Percentiles rank a stretch among this genome's conserved stretches.
Conservation (phyloP, 108 stramenopile species). For the Schizochytrium sp. region DNA sequence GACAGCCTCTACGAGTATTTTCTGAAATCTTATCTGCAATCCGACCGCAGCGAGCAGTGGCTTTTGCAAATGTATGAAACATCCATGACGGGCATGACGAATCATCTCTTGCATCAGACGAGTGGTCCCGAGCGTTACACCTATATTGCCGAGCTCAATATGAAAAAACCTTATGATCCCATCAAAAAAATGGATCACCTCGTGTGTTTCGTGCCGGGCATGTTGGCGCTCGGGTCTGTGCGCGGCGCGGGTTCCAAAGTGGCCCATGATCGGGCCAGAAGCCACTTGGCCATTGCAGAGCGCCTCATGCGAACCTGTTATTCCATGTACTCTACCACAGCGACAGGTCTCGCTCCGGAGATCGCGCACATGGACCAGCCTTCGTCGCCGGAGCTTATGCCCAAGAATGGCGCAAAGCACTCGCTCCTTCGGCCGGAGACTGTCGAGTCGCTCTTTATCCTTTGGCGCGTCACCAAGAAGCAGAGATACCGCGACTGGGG, state of each 20-base stretch:
- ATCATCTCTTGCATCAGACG: background rate
- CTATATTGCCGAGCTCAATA: constrained; percentile 28
- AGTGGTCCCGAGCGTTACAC: constrained; percentile 7
- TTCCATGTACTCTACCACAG: constrained; percentile 34
- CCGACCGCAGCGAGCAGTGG: constrained; percentile 59
- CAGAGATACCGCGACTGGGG: constrained; percentile 44
- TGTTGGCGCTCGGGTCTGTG: constrained; percentile 35
- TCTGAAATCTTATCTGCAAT: constrained; percentile 84
- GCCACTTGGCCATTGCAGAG: constrained; percentile 18
- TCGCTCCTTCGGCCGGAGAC: constrained; percentile 54
- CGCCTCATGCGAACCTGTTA: constrained; percentile 22
- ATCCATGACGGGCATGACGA: constrained; percentile 26
- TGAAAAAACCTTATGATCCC: constrained; percentile 8
- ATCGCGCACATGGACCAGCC: constrained; percentile 29
- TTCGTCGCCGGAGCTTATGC: background rate
- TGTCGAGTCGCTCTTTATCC: constrained; percentile 39
- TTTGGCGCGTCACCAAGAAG: constrained; percentile 42
- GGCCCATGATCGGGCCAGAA: background rate
- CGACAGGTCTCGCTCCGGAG: constrained; percentile 47
- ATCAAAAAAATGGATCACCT: constrained; percentile 83
- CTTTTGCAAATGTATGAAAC: background rate
- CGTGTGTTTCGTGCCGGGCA: constrained; percentile 84
- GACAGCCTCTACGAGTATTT: constrained; percentile 87
- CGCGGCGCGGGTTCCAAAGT: background rate
- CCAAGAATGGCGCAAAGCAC: constrained; percentile 29